Conservation (phyloP, 2,329 filamentous ascomycete genomes). For the Fusarium anguioides region DNA sequence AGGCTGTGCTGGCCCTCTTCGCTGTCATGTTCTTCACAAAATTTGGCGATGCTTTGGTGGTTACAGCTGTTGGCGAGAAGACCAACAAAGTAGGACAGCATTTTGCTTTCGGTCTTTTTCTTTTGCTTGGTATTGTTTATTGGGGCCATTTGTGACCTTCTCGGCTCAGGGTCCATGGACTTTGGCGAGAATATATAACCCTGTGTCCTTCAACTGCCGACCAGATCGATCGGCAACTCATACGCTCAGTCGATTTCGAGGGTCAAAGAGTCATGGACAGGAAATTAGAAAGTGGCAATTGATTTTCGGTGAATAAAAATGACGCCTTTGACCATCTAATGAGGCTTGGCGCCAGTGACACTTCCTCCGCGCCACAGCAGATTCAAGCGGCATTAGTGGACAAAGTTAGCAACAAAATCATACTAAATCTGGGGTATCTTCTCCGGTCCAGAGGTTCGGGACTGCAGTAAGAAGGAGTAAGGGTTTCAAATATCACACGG, state of each 20-base stretch:
- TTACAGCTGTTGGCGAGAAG: not conserved
- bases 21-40: too few relatives aligned
- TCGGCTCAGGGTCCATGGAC: too few relatives aligned
- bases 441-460: not conserved
- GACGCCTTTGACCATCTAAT: not conserved
- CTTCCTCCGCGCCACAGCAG: not conserved
- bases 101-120: too few relatives aligned
- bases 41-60: too few relatives aligned
- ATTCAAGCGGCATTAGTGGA: not conserved
- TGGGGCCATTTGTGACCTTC: too few relatives aligned
- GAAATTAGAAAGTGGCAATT: not conserved
- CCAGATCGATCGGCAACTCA: not conserved
- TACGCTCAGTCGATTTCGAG: too few relatives aligned
- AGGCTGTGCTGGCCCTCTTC: too few relatives aligned
- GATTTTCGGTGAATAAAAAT: not conserved
- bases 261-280: too few relatives aligned
- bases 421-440: not conserved
- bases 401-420: not conserved
- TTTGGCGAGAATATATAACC: too few relatives aligned
- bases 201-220: not conserved
- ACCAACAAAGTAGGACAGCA: too few relatives aligned
- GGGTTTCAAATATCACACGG: not conserved
- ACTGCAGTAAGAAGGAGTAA: not conserved
- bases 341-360: not conserved
- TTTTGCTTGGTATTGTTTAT: too few relatives aligned